These are phyloP conservation scores for Magnolia kwangsiensis DNA, from an alignment of 164 flowering plant genomes.

Conservation along the genomic window DNA sequence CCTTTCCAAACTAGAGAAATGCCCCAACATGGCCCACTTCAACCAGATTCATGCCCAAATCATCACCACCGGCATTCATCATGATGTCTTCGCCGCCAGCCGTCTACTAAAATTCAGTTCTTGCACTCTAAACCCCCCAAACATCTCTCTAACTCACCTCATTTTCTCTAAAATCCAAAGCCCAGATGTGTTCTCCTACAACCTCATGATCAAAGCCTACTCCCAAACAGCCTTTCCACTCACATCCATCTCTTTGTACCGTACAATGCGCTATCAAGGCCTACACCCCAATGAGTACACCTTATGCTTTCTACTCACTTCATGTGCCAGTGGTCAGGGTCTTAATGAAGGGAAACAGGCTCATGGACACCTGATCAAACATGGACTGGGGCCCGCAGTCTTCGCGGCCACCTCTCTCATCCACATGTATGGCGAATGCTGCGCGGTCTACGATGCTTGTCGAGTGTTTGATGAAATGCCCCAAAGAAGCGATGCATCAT, in stretches of 20 bases:
- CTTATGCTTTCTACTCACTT: constrained; percentile 22
- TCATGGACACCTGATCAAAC: constrained; percentile 19
- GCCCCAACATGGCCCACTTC: constrained; percentile 16
- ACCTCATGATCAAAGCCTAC: constrained; percentile 16
- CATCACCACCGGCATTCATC: constrained; percentile 13
- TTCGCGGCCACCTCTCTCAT: constrained; percentile 15
- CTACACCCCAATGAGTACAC: constrained; percentile 23
- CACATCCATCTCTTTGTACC: constrained; percentile 11
- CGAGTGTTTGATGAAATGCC: constrained; percentile 18
- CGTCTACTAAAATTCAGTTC: constrained; percentile 16
- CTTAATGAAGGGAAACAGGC: constrained; percentile 18
- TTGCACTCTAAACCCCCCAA: constrained; percentile 6
- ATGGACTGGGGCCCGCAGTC: constrained; percentile 8
- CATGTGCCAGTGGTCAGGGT: constrained; percentile 13
- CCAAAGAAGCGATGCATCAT: constrained; percentile 14
- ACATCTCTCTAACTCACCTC: constrained; percentile 10
- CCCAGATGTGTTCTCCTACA: constrained; percentile 23
- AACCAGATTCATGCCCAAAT: constrained; percentile 23
- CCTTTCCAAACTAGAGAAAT: constrained; percentile 17
- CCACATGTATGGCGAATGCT: constrained; percentile 20
- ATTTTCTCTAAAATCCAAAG: constrained; percentile 16
- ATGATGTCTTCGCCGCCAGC: constrained; percentile 13
- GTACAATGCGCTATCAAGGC: constrained; percentile 12
- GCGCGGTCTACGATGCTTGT: not conserved
- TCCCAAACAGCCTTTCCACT: constrained; percentile 9